Evolutionary conservation across 2,329 filamentous ascomycete species (phyloP).

Genomic region (Penicillium oxalicum): DNA sequence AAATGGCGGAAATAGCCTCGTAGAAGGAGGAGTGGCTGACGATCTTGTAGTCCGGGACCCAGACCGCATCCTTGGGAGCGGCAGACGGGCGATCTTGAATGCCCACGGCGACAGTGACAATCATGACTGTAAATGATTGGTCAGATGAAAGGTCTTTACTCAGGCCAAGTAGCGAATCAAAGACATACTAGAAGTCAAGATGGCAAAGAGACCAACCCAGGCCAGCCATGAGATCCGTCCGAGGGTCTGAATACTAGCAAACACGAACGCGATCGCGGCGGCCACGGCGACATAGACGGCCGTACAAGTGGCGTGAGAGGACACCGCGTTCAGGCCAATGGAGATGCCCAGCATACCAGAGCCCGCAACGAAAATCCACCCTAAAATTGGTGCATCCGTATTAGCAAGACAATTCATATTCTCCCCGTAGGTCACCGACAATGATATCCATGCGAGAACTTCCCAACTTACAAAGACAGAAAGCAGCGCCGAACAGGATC

Average conservation of each 20-base stretch:
- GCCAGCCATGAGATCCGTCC: slow-evolving; percentile 15
- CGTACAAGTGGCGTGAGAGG: slow-evolving; percentile 13
- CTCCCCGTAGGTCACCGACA: too few relatives aligned
- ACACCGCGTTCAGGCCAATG: slow-evolving; percentile 14
- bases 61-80: slow-evolving; percentile 10
- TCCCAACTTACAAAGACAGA: slow-evolving; percentile 12
- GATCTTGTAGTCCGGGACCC: slow-evolving; percentile 17
- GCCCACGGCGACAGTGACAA: slow-evolving; percentile 15
- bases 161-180: too few relatives aligned
- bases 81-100: slow-evolving; percentile 14
- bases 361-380: slow-evolving; percentile 16
- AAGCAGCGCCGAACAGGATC: slow-evolving; percentile 10
- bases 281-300: slow-evolving; percentile 15
- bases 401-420: too few relatives aligned
- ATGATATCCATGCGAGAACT: too few relatives aligned
- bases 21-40: slow-evolving; percentile 20
- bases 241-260: slow-evolving; percentile 14
- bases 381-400: background rate
- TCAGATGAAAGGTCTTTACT: background rate
- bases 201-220: slow-evolving; percentile 15
- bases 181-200: slow-evolving; percentile 16
- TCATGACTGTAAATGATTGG: slow-evolving; percentile 7
- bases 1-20: slow-evolving; percentile 25
- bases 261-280: slow-evolving; percentile 6
- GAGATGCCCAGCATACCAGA: slow-evolving; percentile 19